These are phyloP conservation scores for Coniosporium apollinis DNA, from an alignment of 495 filamentous ascomycete species.

Conservation along the genomic window DNA sequence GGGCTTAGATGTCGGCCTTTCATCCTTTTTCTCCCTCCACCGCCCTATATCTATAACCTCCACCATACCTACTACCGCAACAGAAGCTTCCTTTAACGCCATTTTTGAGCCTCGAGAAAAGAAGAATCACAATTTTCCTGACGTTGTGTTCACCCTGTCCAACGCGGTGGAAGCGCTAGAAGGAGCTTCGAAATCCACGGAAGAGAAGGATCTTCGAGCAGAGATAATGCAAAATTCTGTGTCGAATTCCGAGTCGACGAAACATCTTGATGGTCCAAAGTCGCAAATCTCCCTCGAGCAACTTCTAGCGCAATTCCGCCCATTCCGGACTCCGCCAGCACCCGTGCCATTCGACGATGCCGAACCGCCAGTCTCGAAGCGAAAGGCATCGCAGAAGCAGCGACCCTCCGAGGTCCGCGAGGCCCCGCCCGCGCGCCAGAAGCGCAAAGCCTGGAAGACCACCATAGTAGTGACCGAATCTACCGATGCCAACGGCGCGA, in stretches of 20 bases:
- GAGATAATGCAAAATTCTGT: conserved; percentile 31
- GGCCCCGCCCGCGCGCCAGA: conserved; percentile 26
- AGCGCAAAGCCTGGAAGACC: conserved; percentile 61
- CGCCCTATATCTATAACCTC: conserved; percentile 79
- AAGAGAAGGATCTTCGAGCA: conserved; percentile 30
- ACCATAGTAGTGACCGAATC: conserved; percentile 70
- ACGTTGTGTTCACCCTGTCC: conserved; percentile 67
- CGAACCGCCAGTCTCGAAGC: conserved; percentile 16
- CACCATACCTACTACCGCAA: conserved; percentile 54
- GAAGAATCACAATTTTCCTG: conserved; percentile 29
- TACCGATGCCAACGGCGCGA: conserved; percentile 48
- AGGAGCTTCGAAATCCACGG: conserved; percentile 25
- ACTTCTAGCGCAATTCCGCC: conserved; percentile 42
- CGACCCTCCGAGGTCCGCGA: too few species aligned
- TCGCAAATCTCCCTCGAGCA: conserved; percentile 34
- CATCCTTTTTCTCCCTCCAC: conserved; percentile 91
- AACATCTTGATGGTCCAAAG: conserved; percentile 21
- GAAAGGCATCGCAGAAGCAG: neutral
- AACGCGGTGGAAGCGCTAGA: conserved; percentile 58
- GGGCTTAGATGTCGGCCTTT: conserved; percentile 57
- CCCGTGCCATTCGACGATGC: conserved; percentile 42
- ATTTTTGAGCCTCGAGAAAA: conserved; percentile 53
- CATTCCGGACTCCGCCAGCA: conserved; percentile 62
- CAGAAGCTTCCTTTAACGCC: conserved; percentile 54
- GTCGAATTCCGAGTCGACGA: conserved; percentile 15